phyloP scores from a whole-genome alignment of 2,329 filamentous ascomycete genomes.

The Aspergillus sp. region DNA sequence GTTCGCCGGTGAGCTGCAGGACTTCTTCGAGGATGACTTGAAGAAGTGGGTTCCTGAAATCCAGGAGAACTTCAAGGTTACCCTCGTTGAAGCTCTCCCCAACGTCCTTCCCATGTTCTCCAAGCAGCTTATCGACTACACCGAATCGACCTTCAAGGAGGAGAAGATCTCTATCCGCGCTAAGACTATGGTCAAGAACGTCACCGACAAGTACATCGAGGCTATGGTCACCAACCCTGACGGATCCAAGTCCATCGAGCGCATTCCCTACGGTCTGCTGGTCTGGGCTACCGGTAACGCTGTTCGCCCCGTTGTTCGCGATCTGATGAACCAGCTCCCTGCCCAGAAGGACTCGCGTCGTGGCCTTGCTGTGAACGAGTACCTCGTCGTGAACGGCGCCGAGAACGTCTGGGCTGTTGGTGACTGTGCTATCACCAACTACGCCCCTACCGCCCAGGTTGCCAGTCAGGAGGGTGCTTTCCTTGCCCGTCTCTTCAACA shows the following conservation, averaged over 20 bases:
- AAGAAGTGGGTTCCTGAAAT: conserved; percentile 98
- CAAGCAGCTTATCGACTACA: conserved; percentile 99
- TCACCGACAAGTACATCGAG: conserved; percentile 89
- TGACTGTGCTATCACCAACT: conserved; percentile 96
- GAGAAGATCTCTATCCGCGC: conserved; percentile 97
- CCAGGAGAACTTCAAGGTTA: conserved; percentile 92
- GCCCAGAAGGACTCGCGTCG: conserved; percentile 94
- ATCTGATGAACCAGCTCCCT: conserved; percentile 88
- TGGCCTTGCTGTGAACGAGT: conserved; percentile 96
- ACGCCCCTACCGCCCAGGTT: conserved; percentile 95
- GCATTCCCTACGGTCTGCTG: conserved; percentile 89
- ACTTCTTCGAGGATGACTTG: conserved; percentile 98
- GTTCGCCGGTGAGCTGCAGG: conserved; percentile 96
- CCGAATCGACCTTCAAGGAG: conserved; percentile 97
- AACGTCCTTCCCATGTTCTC: conserved; percentile 96
- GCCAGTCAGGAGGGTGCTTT: conserved; percentile 94
- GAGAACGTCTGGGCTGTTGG: conserved; percentile 98
- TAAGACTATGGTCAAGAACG: conserved; percentile 98
- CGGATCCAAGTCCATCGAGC: conserved; percentile 77
- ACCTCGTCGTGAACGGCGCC: conserved; percentile 94
- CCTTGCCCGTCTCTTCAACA: conserved; percentile 95
- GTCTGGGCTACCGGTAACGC: conserved; percentile 99
- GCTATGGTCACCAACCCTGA: conserved; percentile 80
- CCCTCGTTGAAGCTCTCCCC: conserved; percentile 92
- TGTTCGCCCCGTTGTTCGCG: conserved; percentile 81